Evolutionary conservation across 768 basidiomycete species (phyloP).

Genomic region (Coprinopsis sp.): DNA sequence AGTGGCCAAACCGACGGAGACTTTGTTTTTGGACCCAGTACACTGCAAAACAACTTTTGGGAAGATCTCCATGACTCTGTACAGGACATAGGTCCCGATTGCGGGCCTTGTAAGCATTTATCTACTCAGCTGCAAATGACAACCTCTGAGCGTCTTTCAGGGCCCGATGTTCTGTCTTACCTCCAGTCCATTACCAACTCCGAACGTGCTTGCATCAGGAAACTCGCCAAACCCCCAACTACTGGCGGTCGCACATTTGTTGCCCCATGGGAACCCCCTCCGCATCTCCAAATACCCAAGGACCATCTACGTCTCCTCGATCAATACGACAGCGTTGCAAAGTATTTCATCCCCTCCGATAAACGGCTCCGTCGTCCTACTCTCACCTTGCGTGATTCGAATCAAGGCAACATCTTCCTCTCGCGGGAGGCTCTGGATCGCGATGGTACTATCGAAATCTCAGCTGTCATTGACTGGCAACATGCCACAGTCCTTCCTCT

Average conservation of each 20-base stretch:
- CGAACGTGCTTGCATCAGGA: slow-evolving; percentile 11
- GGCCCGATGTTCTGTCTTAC: slow-evolving; percentile 12
- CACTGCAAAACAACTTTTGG: slow-evolving; percentile 3
- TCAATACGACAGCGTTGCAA: slow-evolving; percentile 2
- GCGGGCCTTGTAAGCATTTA: slow-evolving; percentile 11
- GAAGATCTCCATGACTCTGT: slow-evolving; percentile 3
- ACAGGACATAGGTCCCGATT: slow-evolving; percentile 7
- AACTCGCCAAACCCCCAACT: slow-evolving; percentile 8
- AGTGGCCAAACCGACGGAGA: background rate
- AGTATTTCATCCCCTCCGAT: slow-evolving; percentile 6
- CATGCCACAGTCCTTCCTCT: slow-evolving; percentile 7
- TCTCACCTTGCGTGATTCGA: slow-evolving; percentile 4
- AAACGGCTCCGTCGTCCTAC: slow-evolving; percentile 4
- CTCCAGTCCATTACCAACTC: slow-evolving; percentile 7
- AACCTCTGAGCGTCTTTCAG: slow-evolving; percentile 6
- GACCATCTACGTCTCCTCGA: slow-evolving; percentile 10
- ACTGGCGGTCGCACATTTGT: slow-evolving; percentile 2
- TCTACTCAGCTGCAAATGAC: background rate
- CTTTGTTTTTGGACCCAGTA: slow-evolving; percentile 6
- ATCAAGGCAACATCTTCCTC: slow-evolving; percentile 9
- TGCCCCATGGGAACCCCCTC: slow-evolving; percentile 7
- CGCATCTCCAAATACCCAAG: slow-evolving; percentile 8
- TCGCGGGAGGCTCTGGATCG: slow-evolving; percentile 3
- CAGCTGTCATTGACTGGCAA: slow-evolving; percentile 6
- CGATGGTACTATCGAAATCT: slow-evolving; percentile 2